phyloP scores from a whole-genome alignment of 2,329 filamentous ascomycete species.

The Zymoseptoria ardabiliae region DNA sequence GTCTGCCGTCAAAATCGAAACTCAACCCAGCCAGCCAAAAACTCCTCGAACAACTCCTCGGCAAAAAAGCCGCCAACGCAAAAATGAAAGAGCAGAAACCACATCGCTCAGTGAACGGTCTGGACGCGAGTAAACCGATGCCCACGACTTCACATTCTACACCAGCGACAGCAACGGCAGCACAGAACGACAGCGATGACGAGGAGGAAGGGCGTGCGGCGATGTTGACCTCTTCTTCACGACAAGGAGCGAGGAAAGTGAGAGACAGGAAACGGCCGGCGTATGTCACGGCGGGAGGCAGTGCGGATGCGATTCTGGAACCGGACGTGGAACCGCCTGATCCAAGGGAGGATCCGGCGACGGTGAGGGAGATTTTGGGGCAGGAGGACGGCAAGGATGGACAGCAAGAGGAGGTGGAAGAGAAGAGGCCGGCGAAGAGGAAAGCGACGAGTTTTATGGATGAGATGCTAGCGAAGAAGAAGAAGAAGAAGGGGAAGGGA shows the following conservation, averaged over 20 bases:
- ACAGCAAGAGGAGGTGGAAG: conserved; percentile 7
- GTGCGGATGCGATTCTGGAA: conserved; percentile 5
- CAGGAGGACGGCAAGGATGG: conserved; percentile 1
- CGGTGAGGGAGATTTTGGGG: conserved; percentile 4
- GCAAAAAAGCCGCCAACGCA: conserved; percentile 34
- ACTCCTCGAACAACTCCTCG: conserved; percentile 35
- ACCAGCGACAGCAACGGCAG: conserved; percentile 10
- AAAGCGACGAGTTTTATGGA: conserved; percentile 41
- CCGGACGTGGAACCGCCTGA: conserved; percentile 9
- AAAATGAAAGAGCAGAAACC: conserved; percentile 22
- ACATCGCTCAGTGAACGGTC: not conserved
- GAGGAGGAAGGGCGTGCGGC: conserved; percentile 23
- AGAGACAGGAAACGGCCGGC: conserved; percentile 7
- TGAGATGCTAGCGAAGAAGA: conserved; percentile 42
- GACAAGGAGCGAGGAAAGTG: conserved; percentile 8
- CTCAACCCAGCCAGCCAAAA: conserved; percentile 37
- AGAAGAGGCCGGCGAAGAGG: conserved; percentile 10
- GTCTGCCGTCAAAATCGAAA: conserved; percentile 26
- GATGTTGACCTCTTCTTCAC: conserved; percentile 15
- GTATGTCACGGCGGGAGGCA: conserved; percentile 5
- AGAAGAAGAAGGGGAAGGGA: conserved; percentile 44
- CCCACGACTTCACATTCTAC: conserved; percentile 4
- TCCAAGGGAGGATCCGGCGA: conserved; percentile 9
- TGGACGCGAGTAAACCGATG: not conserved
- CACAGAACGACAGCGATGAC: conserved; percentile 26